Evolutionary conservation across 176 grass and related monocot species (phyloP).

Genomic region (Ensete glaucum): DNA sequence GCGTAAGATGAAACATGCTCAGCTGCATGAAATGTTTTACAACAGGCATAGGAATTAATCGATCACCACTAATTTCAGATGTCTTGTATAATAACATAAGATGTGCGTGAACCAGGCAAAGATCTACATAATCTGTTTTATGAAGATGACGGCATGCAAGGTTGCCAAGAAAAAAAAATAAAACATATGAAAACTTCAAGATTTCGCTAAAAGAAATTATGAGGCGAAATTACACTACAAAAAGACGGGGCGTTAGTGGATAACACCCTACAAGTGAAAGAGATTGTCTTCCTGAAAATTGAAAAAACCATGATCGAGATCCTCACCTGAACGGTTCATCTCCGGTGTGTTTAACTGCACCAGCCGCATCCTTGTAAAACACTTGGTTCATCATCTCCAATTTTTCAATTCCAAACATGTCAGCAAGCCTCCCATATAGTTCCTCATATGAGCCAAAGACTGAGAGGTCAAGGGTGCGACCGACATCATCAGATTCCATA

Average conservation of each 20-base stretch:
- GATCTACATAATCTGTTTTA: no score
- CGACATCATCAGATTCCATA: constrained; percentile 64
- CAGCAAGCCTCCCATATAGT: constrained; percentile 40
- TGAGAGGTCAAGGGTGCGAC: constrained; percentile 55
- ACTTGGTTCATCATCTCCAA: constrained; percentile 45
- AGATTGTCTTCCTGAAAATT: neutral
- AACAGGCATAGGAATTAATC: neutral
- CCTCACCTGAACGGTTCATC: constrained; percentile 65
- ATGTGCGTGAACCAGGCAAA: no score
- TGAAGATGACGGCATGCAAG: no score
- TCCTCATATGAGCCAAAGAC: constrained; percentile 62
- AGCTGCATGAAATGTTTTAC: neutral
- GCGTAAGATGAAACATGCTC: neutral
- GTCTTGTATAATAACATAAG: no score
- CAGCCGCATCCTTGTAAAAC: constrained; percentile 40
- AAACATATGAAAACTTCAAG: no score
- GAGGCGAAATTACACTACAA: no score
- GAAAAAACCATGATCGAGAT: neutral
- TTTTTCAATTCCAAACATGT: constrained; percentile 51
- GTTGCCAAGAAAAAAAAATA: no score
- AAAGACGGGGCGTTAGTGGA: neutral
- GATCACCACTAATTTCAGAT: neutral
- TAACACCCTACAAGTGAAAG: neutral
- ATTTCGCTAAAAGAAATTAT: no score
- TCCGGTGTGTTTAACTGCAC: constrained; percentile 46